A percentile compares a stretch with the other conserved stretches of the same genome.
phyloP scores from a whole-genome alignment of 1,284 basidiomycete species.

The Cystobasidium sp. region DNA sequence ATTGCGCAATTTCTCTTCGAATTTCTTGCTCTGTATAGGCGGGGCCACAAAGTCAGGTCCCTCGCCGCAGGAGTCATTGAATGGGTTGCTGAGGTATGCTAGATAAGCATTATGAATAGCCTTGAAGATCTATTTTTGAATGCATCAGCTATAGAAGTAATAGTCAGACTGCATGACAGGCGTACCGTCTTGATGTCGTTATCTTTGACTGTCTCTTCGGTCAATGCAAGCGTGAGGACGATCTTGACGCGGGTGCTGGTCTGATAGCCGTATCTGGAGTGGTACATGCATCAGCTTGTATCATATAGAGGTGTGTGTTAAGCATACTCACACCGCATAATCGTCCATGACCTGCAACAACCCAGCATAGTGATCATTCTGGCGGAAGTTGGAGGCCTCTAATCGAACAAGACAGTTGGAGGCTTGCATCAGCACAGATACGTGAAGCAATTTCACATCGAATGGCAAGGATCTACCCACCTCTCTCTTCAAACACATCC shows the following conservation, averaged over 20 bases:
- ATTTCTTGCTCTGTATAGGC: conserved; percentile 37
- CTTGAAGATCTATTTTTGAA: conserved; percentile 53
- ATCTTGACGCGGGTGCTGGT: conserved; percentile 56
- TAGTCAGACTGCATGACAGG: background rate
- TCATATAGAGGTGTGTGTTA: conserved; percentile 55
- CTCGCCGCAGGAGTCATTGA: conserved; percentile 49
- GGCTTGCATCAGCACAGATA: conserved; percentile 8
- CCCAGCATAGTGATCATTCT: conserved; percentile 56
- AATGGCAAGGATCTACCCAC: conserved; percentile 35
- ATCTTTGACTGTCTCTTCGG: conserved; percentile 56
- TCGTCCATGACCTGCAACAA: conserved; percentile 57
- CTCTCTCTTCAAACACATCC: conserved; percentile 57
- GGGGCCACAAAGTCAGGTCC: conserved; percentile 36
- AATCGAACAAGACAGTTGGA: background rate
- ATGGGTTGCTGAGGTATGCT: conserved; percentile 56
- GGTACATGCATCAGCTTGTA: conserved; percentile 45
- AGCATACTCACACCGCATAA: conserved; percentile 54
- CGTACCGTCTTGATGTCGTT: conserved; percentile 55
- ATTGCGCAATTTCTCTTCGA: conserved; percentile 40
- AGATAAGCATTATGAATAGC: conserved; percentile 57
- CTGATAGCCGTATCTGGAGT: conserved; percentile 56
- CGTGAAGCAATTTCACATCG: too few species aligned
- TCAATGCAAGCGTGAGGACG: conserved; percentile 54
- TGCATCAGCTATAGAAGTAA: background rate
- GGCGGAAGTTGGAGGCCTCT: conserved; percentile 50